Evolutionary conservation across 305 asterid genomes (phyloP).

Genomic region (Rubia tinctorum): DNA sequence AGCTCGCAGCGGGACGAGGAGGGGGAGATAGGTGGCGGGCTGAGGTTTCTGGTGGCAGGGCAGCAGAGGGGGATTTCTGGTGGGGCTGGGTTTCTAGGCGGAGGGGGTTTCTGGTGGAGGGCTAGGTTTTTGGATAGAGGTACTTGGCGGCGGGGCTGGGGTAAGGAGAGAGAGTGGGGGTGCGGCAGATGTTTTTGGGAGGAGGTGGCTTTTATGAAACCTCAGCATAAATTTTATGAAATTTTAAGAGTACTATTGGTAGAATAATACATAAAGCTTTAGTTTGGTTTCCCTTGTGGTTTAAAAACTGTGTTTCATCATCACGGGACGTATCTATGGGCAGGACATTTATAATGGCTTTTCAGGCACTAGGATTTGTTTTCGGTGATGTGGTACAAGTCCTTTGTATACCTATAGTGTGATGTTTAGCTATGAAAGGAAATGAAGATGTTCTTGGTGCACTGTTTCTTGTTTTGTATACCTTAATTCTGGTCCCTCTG

Average conservation of each 20-base stretch:
- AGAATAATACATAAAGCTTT: background rate
- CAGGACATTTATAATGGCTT: conserved; percentile 68
- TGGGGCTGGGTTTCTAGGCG: no score
- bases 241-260: background rate
- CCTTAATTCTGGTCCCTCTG: conserved; percentile 79
- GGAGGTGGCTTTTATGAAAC: no score
- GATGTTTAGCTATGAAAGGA: conserved; percentile 85
- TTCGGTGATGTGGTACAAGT: conserved; percentile 99
- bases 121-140: no score
- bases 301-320: conserved; percentile 18
- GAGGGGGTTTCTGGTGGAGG: no score
- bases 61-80: no score
- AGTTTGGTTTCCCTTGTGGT: background rate
- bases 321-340: conserved; percentile 76
- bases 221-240: background rate
- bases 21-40: no score
- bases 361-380: conserved; percentile 95
- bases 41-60: no score
- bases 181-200: no score
- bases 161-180: no score
- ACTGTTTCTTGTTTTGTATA: conserved; percentile 84
- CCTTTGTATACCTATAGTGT: conserved; percentile 97
- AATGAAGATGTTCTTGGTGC: conserved; percentile 98
- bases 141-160: no score
- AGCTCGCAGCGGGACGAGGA: no score